These are phyloP conservation scores for Harrya chromipes DNA, from an alignment of 768 basidiomycete species.

Conservation along the genomic window DNA sequence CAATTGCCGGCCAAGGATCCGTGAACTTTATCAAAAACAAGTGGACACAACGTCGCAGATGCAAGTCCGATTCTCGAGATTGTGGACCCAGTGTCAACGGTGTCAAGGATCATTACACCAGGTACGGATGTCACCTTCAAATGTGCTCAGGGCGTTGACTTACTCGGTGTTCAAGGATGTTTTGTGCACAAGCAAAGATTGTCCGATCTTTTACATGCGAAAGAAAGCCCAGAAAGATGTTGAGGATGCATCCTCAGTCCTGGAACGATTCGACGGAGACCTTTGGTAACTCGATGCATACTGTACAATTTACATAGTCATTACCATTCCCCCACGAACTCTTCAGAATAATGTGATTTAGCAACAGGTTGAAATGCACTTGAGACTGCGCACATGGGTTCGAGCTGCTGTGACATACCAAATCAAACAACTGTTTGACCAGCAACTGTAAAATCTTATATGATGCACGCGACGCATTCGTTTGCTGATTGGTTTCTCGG, in stretches of 20 bases:
- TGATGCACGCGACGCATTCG: no score
- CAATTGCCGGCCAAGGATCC: conserved; percentile 82
- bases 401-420: no score
- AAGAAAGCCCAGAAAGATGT: conserved; percentile 99
- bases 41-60: conserved; percentile 66
- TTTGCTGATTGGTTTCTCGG: no score
- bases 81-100: conserved; percentile 99
- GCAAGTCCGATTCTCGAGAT: conserved; percentile 87
- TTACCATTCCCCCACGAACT: neutral
- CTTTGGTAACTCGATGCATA: conserved; percentile 47
- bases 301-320: neutral
- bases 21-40: conserved; percentile 93
- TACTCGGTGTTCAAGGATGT: conserved; percentile 64
- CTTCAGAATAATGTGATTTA: no score
- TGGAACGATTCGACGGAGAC: conserved; percentile 84
- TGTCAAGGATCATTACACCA: conserved; percentile 99
- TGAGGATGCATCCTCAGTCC: conserved; percentile 70
- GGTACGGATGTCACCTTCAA: conserved; percentile 34
- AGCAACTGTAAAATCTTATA: no score
- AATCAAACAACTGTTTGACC: no score
- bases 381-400: no score
- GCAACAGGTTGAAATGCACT: no score
- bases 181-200: conserved; percentile 94
- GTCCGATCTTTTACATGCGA: conserved; percentile 98
- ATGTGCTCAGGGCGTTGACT: neutral